A percentile compares a stretch with the other conserved stretches of the same genome.
Evolutionary conservation across 495 filamentous ascomycete species (phyloP).

Genomic region (Talaromyces borbonicus): DNA sequence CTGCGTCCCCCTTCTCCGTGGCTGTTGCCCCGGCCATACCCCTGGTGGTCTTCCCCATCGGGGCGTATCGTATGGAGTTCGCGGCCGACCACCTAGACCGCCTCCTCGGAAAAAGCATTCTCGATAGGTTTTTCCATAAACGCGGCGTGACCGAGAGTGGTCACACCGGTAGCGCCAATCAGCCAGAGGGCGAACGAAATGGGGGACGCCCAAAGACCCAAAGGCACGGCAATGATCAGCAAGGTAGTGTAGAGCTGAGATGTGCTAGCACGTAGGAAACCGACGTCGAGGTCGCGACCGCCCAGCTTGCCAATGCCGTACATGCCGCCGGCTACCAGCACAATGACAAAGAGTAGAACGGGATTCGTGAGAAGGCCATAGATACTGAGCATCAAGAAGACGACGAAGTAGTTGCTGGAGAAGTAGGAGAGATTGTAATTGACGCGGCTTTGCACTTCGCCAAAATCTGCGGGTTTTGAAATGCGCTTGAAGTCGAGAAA

Average conservation of each 20-base stretch:
- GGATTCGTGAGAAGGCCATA: conserved; percentile 86
- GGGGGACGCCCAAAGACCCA: conserved; percentile 74
- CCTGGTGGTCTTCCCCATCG: conserved; percentile 98
- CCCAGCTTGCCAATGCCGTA: conserved; percentile 82
- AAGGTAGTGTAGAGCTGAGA: conserved; percentile 91
- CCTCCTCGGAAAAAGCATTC: conserved; percentile 99
- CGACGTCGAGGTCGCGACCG: conserved; percentile 80
- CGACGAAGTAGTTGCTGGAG: conserved; percentile 93
- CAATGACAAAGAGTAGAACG: conserved; percentile 77
- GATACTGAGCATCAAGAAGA: conserved; percentile 90
- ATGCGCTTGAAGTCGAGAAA: conserved; percentile 93
- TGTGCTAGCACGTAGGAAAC: conserved; percentile 70
- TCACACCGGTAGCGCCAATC: conserved; percentile 85
- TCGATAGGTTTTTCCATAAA: conserved; percentile 99
- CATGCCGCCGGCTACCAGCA: conserved; percentile 74
- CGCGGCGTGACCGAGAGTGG: conserved; percentile 86
- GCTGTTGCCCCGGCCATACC: conserved; percentile 55
- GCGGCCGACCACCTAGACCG: conserved; percentile 99
- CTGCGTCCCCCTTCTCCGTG: conserved; percentile 47
- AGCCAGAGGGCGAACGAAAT: conserved; percentile 81
- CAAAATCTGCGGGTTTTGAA: conserved; percentile 86
- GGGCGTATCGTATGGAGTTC: conserved; percentile 93
- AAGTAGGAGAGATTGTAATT: conserved; percentile 97
- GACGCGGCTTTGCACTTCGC: conserved; percentile 82
- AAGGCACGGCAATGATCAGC: conserved; percentile 67